Conservation (phyloP, 306 rosid species). For the Castanea mollissima region DNA sequence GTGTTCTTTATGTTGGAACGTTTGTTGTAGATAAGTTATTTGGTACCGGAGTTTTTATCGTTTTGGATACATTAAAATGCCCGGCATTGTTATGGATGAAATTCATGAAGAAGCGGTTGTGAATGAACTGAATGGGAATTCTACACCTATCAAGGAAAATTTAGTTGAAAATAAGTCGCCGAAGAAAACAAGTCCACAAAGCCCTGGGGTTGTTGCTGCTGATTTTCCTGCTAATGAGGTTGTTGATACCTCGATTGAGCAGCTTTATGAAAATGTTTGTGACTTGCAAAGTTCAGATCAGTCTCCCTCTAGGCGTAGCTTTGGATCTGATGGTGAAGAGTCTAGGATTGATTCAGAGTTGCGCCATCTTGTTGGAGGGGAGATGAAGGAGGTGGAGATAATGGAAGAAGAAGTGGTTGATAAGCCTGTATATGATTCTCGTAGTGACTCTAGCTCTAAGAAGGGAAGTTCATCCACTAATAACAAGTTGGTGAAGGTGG, state of each 20-base stretch:
- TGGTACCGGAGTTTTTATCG: slow-evolving; percentile 32
- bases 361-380: slow-evolving; percentile 86
- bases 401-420: slow-evolving; percentile 76
- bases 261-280: slow-evolving; percentile 93
- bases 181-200: slow-evolving; percentile 41
- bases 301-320: slow-evolving; percentile 76
- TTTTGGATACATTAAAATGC: slow-evolving; percentile 48
- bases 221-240: slow-evolving; percentile 43
- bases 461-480: slow-evolving; percentile 43
- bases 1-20: background rate
- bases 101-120: slow-evolving; percentile 40
- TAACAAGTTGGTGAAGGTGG: slow-evolving; percentile 44
- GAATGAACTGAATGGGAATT: slow-evolving; percentile 29
- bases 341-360: slow-evolving; percentile 93
- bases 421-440: slow-evolving; percentile 40
- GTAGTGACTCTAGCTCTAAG: slow-evolving; percentile 44
- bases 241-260: slow-evolving; percentile 78
- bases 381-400: slow-evolving; percentile 95
- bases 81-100: slow-evolving; percentile 50
- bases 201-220: slow-evolving; percentile 21
- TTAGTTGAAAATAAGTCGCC: slow-evolving; percentile 27
- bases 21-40: slow-evolving; percentile 35
- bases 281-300: slow-evolving; percentile 98
- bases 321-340: slow-evolving; percentile 86
- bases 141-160: slow-evolving; percentile 39